phyloP scores from a whole-genome alignment of 192 early-diverging fungal species.

The Gaertneriomyces sp. region DNA sequence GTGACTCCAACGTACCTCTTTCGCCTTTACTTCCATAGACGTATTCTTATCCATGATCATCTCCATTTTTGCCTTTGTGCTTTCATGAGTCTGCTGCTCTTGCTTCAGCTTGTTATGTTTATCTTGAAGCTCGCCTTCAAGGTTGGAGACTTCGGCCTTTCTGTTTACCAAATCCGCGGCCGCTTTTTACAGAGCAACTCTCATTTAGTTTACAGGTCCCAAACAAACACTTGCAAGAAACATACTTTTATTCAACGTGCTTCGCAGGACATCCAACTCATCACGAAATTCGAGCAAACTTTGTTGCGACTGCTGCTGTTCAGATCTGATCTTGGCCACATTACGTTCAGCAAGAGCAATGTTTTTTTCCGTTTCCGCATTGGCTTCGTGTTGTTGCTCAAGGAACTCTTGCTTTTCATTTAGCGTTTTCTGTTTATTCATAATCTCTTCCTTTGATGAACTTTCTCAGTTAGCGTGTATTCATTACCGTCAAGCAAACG shows the following conservation, averaged over 20 bases:
- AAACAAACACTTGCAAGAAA: neutral
- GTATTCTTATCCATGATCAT: conserved; percentile 42
- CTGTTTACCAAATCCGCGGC: conserved; percentile 49
- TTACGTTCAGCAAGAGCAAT: conserved; percentile 44
- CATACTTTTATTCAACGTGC: conserved; percentile 51
- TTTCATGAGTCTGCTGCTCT: conserved; percentile 27
- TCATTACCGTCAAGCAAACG: neutral
- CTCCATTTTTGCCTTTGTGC: conserved; percentile 39
- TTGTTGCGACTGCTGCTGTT: conserved; percentile 34
- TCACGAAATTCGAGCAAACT: conserved; percentile 49
- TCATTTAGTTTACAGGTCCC: neutral
- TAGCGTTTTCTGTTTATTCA: conserved; percentile 37
- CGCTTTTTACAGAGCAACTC: conserved; percentile 26
- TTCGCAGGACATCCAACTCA: conserved; percentile 52
- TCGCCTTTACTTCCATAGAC: conserved; percentile 46
- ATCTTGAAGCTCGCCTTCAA: conserved; percentile 47
- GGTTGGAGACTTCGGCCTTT: conserved; percentile 39
- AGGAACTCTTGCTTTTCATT: conserved; percentile 52
- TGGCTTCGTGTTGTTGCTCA: conserved; percentile 43
- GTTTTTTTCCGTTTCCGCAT: conserved; percentile 50
- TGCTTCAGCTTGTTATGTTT: conserved; percentile 38
- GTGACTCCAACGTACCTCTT: conserved; percentile 33
- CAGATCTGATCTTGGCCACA: conserved; percentile 47
- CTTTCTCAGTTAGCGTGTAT: neutral
- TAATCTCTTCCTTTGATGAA: conserved; percentile 38